A percentile compares a stretch with the other conserved stretches of the same genome.
Evolutionary conservation across 2,329 filamentous ascomycete genomes (phyloP).

Genomic region (Calonectria fujianensis): DNA sequence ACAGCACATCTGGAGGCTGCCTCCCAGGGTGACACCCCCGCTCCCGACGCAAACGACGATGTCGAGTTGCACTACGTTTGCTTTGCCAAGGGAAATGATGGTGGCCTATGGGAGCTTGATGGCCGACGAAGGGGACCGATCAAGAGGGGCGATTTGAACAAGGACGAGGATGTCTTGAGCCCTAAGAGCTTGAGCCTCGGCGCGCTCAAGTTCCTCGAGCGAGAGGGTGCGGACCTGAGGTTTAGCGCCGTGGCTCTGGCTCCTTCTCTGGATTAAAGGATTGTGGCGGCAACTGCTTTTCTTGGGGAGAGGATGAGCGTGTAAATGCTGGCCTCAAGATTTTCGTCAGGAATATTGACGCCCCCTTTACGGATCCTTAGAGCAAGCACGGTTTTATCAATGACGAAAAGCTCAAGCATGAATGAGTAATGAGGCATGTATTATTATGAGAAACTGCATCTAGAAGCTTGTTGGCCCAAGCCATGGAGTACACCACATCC

Average conservation of each 20-base stretch:
- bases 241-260: conserved; percentile 76
- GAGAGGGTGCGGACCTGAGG: conserved; percentile 73
- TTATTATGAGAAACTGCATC: neutral
- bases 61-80: conserved; percentile 98
- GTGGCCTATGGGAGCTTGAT: conserved; percentile 77
- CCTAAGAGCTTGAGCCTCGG: conserved; percentile 84
- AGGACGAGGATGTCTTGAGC: conserved; percentile 83
- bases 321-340: neutral
- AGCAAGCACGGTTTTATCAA: neutral
- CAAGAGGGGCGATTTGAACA: conserved; percentile 71
- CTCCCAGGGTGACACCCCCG: conserved; percentile 83
- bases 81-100: conserved; percentile 86
- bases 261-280: conserved; percentile 67
- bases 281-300: neutral
- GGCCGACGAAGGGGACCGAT: conserved; percentile 76
- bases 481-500: too few relatives aligned
- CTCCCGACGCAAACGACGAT: conserved; percentile 85
- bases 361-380: neutral
- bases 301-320: neutral
- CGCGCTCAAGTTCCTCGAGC: conserved; percentile 73
- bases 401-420: neutral
- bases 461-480: neutral
- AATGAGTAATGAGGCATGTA: conserved; percentile 17
- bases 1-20: conserved; percentile 87
- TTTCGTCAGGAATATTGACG: neutral